Conservation (phyloP, 805 yeast species). For the Yarrowia hollandica region DNA sequence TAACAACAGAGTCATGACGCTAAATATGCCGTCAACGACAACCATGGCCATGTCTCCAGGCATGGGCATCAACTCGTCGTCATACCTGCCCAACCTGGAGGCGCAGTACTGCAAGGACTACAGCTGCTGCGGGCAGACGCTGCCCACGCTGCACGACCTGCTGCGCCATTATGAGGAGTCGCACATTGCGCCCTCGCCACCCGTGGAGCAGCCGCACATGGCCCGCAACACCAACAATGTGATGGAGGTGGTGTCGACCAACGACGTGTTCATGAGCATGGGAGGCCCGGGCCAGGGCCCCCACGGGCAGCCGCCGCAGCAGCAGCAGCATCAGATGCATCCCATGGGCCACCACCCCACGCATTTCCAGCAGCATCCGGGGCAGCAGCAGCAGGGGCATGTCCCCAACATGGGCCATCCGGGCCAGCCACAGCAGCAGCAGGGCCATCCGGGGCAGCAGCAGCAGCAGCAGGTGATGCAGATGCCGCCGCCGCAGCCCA, state of each 20-base stretch:
- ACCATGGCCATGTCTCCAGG: slow-evolving; percentile 62
- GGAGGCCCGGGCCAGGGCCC: slow-evolving; percentile 30
- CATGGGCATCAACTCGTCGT: slow-evolving; percentile 51
- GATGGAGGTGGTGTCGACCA: slow-evolving; percentile 87
- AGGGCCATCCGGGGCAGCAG: neutral
- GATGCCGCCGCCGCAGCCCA: slow-evolving; percentile 39
- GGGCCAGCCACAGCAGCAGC: no score
- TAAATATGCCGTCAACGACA: slow-evolving; percentile 39
- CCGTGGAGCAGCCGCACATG: slow-evolving; percentile 28
- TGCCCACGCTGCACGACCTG: slow-evolving; percentile 92
- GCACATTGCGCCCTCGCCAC: slow-evolving; percentile 54
- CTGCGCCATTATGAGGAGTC: slow-evolving; percentile 95
- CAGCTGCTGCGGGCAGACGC: slow-evolving; percentile 88
- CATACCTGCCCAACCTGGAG: slow-evolving; percentile 88
- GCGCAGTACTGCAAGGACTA: slow-evolving; percentile 97
- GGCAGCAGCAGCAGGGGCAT: neutral
- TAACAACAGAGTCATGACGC: slow-evolving; percentile 38
- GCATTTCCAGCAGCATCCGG: slow-evolving; percentile 21
- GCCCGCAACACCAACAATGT: slow-evolving; percentile 37
- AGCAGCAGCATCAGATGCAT: slow-evolving; percentile 29
- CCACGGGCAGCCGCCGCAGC: slow-evolving; percentile 4
- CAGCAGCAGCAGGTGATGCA: slow-evolving; percentile 20
- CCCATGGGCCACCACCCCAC: slow-evolving; percentile 27
- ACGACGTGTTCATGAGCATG: slow-evolving; percentile 75
- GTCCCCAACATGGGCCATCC: slow-evolving; percentile 2